Evolutionary conservation across 306 rosid genomes (phyloP), one percentile per base, ranked within the genome.

Genomic region (Cicer cuneatum): DNA sequence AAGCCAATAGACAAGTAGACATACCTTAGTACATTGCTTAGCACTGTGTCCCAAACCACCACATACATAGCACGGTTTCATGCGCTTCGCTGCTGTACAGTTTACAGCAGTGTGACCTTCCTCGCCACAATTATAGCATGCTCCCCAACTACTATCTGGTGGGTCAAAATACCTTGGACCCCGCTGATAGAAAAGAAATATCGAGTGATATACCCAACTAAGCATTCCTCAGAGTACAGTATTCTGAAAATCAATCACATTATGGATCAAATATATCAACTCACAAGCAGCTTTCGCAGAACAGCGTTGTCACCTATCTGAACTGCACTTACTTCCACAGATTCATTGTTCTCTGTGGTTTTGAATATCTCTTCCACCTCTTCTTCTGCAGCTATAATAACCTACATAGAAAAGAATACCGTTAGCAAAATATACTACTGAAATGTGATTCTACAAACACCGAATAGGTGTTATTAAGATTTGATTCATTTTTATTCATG

Each of bases 101-200:
- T 92, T 90, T 10, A 83, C 90, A 0, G 95, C 93, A 37, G 82
- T 78, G 68, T 95, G 99, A 64, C 99, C 99, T 75, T 86, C 97
- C 88, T 90, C 98, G 0, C 98, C 99, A 65, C 98, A 92, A 42
- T 89, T 92, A 83, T 63, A 95, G 89, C 97, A 95, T 5, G 87
- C 15, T 46, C 93, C 99, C 98, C 99, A 95, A 78, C 87, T 78
- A 79, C 81, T 84, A 76, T 87, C 85, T 2, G 97, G 98, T 53
- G 97, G 96, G 83, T 95, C 99, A 80, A 95, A 95, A 78, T 95
- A 95, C 84, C 99, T 92, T 8, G 98, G 98, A 75, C 96, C 97
- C 52, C 98, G 90, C 97, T 94, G 93, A 72, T 71, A 86, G 72
- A 86, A 85, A 57, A 74, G 43, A 83, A 78, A 83, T 72, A 82